These are phyloP conservation scores for Sutorius eximius DNA, from an alignment of 1,284 basidiomycete species.

Conservation along the genomic window DNA sequence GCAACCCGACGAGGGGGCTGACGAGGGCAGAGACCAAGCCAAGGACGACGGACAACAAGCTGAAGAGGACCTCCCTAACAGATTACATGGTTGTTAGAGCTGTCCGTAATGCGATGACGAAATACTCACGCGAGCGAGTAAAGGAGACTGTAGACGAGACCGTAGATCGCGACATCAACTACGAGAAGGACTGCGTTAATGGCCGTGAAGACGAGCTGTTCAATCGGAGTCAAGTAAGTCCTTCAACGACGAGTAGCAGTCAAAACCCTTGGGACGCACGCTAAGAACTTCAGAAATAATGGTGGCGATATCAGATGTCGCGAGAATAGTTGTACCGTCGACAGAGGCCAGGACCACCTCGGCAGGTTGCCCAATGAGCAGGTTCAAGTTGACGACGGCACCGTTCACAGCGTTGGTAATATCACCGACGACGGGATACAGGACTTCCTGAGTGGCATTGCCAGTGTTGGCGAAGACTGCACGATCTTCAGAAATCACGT, in stretches of 20 bases:
- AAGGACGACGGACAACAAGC: conserved; percentile 2
- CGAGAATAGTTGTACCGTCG: conserved; percentile 6
- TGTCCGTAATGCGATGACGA: neutral
- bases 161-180: conserved; percentile 4
- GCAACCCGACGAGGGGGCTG: conserved; percentile 3
- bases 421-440: conserved; percentile 7
- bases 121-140: conserved; percentile 7
- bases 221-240: neutral
- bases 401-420: conserved; percentile 9
- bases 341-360: conserved; percentile 5
- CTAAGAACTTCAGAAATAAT: conserved; percentile 5
- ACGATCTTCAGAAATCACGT: neutral
- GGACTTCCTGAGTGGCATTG: conserved; percentile 15
- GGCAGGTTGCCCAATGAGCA: conserved; percentile 8
- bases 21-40: conserved; percentile 11
- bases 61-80: conserved; percentile 6
- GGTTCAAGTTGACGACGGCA: conserved; percentile 6
- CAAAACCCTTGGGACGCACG: conserved; percentile 5
- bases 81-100: neutral
- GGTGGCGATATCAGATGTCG: conserved; percentile 8
- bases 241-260: neutral
- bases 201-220: conserved; percentile 15
- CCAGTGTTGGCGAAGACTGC: conserved; percentile 14
- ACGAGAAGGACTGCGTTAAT: conserved; percentile 4
- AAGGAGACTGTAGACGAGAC: neutral